Conservation (phyloP, 1,284 basidiomycete species). For the Marasmius oreades region DNA sequence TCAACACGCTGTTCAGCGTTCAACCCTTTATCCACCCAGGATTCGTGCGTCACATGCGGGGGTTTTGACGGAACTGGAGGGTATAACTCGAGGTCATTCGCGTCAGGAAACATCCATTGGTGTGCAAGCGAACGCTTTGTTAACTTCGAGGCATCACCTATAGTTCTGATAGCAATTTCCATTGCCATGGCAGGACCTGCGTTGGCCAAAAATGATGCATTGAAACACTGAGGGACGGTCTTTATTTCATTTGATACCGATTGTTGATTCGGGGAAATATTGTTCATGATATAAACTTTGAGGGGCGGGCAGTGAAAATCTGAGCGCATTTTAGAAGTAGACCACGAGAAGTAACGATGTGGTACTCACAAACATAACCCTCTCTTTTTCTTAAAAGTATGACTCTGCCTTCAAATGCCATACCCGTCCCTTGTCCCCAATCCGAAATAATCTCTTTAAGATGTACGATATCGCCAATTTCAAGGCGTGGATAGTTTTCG, state of each 20-base stretch:
- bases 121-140: constrained; percentile 26
- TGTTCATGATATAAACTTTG: constrained; percentile 32
- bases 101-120: constrained; percentile 41
- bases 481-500: constrained; percentile 39
- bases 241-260: constrained; percentile 31
- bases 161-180: constrained; percentile 32
- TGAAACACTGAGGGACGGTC: constrained; percentile 35
- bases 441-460: constrained; percentile 36
- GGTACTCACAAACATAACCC: constrained; percentile 37
- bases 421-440: constrained; percentile 28
- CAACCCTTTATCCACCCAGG: constrained; percentile 38
- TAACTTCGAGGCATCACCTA: constrained; percentile 13
- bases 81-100: constrained; percentile 25
- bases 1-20: constrained; percentile 41
- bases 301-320: constrained; percentile 37
- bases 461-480: constrained; percentile 40
- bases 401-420: constrained; percentile 34
- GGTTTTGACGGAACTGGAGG: constrained; percentile 17
- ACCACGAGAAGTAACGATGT: background rate
- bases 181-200: constrained; percentile 36
- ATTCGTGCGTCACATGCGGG: constrained; percentile 21
- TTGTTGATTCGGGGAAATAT: constrained; percentile 20
- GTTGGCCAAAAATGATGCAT: constrained; percentile 42
- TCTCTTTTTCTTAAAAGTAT: constrained; percentile 36
- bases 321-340: constrained; percentile 14